These are phyloP conservation scores for Coix lacrymajobi DNA, from an alignment of 176 grass and related monocot genomes.

Conservation along the genomic window DNA sequence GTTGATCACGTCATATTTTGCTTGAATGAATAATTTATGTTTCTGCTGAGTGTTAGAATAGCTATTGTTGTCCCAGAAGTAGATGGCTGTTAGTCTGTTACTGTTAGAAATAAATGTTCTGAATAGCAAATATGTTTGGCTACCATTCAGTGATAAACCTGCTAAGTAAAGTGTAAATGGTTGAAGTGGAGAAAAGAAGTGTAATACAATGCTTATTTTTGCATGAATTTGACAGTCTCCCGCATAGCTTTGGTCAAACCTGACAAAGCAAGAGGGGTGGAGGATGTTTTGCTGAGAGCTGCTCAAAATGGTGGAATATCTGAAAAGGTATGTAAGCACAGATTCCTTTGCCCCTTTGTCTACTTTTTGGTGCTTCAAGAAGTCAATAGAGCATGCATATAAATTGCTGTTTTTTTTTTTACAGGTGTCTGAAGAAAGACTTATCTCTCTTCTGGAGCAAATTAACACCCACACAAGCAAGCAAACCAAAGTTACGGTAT, in stretches of 20 bases:
- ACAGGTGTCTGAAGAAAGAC: constrained; percentile 84
- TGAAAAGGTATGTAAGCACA: constrained; percentile 60
- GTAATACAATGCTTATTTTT: background rate
- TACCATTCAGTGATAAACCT: background rate
- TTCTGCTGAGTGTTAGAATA: background rate
- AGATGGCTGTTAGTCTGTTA: background rate
- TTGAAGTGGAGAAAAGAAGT: background rate
- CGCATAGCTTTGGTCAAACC: constrained; percentile 96
- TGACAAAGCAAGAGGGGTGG: constrained; percentile 96
- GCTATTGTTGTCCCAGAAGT: background rate
- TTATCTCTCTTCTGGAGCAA: constrained; percentile 83
- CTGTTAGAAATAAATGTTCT: background rate
- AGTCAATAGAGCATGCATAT: background rate
- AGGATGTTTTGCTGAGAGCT: constrained; percentile 88
- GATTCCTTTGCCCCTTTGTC: background rate
- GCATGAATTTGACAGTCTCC: constrained; percentile 41
- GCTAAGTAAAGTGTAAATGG: background rate
- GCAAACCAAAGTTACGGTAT: constrained; percentile 90
- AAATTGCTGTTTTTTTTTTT: background rate
- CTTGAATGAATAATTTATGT: background rate
- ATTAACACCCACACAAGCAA: constrained; percentile 79
- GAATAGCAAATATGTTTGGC: background rate
- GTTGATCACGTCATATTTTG: background rate
- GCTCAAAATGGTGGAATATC: constrained; percentile 84
- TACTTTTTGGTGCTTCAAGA: background rate